A percentile compares a stretch with the other conserved stretches of the same genome.
phyloP scores from a whole-genome alignment of 169 alveolate species.

The Hepatocystis sp. region DNA sequence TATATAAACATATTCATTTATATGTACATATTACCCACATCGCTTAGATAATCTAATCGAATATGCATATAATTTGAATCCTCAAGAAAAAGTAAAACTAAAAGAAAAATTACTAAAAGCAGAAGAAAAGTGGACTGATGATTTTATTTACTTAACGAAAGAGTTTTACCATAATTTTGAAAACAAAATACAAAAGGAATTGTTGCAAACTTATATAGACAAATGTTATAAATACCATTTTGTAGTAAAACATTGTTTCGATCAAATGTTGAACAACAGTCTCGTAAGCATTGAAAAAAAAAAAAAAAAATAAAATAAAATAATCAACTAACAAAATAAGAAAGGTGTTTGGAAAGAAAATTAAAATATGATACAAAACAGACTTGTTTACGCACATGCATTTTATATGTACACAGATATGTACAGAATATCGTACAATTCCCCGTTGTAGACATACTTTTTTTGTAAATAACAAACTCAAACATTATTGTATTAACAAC shows the following conservation, averaged over 20 bases:
- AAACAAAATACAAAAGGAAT: slow-evolving; percentile 3
- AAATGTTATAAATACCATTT: slow-evolving; percentile 54
- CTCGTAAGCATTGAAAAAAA: slow-evolving; percentile 19
- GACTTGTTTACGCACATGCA: no score
- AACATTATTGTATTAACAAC: no score
- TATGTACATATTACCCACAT: neutral
- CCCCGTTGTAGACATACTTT: no score
- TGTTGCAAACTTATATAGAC: slow-evolving; percentile 27
- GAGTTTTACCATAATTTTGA: slow-evolving; percentile 55
- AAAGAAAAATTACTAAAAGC: slow-evolving; percentile 20
- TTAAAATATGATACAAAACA: no score
- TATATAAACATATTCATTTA: no score
- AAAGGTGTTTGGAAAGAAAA: no score
- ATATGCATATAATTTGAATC: neutral
- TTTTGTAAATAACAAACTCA: no score
- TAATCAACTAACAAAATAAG: no score
- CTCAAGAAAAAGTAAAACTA: slow-evolving; percentile 11
- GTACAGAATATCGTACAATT: no score
- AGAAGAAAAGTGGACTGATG: slow-evolving; percentile 71
- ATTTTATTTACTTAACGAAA: slow-evolving; percentile 57
- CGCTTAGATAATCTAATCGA: slow-evolving; percentile 33
- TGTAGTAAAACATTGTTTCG: slow-evolving; percentile 37
- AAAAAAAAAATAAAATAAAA: neutral
- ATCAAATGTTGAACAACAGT: slow-evolving; percentile 9
- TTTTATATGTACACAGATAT: no score